phyloP scores from a whole-genome alignment of 1,284 basidiomycete genomes.

The Tylopilus sp. region DNA sequence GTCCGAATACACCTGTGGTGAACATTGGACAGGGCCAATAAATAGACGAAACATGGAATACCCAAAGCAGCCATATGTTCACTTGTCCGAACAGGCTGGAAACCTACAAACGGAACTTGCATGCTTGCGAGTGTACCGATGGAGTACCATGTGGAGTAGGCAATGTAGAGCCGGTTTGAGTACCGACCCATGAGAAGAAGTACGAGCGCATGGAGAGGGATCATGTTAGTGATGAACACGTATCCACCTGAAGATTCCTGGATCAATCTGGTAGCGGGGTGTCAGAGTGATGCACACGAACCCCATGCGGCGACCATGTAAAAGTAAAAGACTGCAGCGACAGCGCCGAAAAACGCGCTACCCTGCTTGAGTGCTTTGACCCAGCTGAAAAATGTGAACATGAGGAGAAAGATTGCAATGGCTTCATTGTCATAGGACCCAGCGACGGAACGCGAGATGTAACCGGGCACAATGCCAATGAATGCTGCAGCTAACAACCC shows the following conservation, averaged over 20 bases:
- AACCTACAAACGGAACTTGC: conserved; percentile 99
- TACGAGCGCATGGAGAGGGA: conserved; percentile 91
- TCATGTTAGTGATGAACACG: conserved; percentile 99
- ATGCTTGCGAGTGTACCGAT: conserved; percentile 96
- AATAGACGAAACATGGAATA: conserved; percentile 20
- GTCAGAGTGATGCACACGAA: conserved; percentile 33
- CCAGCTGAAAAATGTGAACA: conserved; percentile 99
- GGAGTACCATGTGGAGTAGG: conserved; percentile 97
- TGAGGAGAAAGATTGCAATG: conserved; percentile 99
- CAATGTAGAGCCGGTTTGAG: conserved; percentile 88
- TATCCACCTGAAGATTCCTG: conserved; percentile 69
- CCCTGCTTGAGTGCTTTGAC: conserved; percentile 96
- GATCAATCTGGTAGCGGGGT: conserved; percentile 1
- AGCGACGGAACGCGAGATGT: conserved; percentile 98
- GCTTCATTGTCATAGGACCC: conserved; percentile 99
- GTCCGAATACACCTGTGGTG: conserved; percentile 81
- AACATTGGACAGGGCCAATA: conserved; percentile 1
- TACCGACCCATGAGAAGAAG: conserved; percentile 98
- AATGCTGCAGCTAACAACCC: conserved; percentile 97
- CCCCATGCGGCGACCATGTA: conserved; percentile 99
- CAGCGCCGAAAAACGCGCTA: conserved; percentile 86
- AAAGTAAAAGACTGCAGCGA: conserved; percentile 96
- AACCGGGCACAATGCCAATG: conserved; percentile 96
- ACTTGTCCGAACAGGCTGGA: conserved; percentile 96
- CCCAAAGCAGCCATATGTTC: conserved; percentile 99